phyloP scores from a whole-genome alignment of 140 eudicot species.

The Stevia rebaudiana region DNA sequence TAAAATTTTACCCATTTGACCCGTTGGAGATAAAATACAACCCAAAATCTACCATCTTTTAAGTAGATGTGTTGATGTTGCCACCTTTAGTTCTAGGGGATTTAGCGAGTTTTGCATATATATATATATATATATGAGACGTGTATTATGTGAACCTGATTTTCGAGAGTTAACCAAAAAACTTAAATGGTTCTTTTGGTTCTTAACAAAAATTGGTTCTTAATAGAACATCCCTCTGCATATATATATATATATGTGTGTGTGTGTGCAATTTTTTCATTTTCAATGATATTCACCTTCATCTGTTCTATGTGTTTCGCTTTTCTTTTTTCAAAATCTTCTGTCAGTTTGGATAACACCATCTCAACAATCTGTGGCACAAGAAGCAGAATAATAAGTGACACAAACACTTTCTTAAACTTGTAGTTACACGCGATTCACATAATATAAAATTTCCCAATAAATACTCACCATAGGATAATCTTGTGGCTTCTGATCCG shows the following conservation, averaged over 20 bases:
- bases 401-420: constrained; percentile 8
- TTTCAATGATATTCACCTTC: constrained; percentile 12
- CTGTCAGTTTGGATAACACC: constrained; percentile 56
- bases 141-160: too few species aligned
- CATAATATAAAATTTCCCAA: constrained; percentile 4
- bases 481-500: constrained; percentile 52
- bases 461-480: constrained; percentile 49
- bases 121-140: too few species aligned
- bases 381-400: not conserved
- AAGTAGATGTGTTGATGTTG: not conserved
- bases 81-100: not conserved
- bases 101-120: not conserved
- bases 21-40: not conserved
- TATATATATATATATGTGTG: too few species aligned
- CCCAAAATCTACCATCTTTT: not conserved
- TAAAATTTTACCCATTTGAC: not conserved
- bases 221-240: too few species aligned
- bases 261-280: not conserved
- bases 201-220: too few species aligned
- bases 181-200: too few species aligned
- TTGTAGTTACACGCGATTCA: constrained; percentile 9
- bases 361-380: constrained; percentile 55
- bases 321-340: constrained; percentile 57
- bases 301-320: constrained; percentile 51
- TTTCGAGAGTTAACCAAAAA: too few species aligned